These are phyloP conservation scores for Tolypocladium ophioglossoides DNA, from an alignment of 2,329 filamentous ascomycete genomes.

Conservation along the genomic window DNA sequence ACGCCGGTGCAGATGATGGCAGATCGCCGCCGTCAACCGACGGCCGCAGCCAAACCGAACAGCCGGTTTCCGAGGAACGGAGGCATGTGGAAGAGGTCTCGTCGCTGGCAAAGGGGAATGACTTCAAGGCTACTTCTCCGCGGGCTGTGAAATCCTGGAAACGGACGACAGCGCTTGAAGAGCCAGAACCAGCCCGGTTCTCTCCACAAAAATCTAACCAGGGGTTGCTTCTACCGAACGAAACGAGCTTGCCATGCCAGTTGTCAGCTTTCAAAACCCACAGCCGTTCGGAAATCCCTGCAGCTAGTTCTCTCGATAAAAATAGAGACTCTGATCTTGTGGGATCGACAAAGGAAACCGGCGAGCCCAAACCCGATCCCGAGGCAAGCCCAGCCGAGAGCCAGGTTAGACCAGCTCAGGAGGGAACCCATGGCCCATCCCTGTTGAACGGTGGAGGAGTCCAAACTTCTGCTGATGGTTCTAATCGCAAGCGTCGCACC, in stretches of 20 bases:
- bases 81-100: background rate
- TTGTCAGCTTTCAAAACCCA: background rate
- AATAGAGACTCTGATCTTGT: background rate
- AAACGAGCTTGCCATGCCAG: background rate
- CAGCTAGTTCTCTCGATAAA: background rate
- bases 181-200: background rate
- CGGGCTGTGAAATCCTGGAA: background rate
- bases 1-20: background rate
- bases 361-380: background rate
- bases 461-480: background rate
- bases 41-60: background rate
- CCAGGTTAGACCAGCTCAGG: background rate
- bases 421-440: background rate
- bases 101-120: background rate
- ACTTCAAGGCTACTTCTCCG: background rate
- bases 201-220: background rate
- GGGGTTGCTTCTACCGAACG: background rate
- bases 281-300: background rate
- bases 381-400: background rate
- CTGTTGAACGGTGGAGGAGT: background rate
- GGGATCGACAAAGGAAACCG: background rate
- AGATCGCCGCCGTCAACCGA: background rate
- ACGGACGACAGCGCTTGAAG: background rate
- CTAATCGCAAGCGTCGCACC: background rate
- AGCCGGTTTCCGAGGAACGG: background rate